A percentile compares a stretch with the other conserved stretches of the same genome.
phyloP scores from a whole-genome alignment of 2,329 filamentous ascomycete genomes.

The Arachnomyces sp. region DNA sequence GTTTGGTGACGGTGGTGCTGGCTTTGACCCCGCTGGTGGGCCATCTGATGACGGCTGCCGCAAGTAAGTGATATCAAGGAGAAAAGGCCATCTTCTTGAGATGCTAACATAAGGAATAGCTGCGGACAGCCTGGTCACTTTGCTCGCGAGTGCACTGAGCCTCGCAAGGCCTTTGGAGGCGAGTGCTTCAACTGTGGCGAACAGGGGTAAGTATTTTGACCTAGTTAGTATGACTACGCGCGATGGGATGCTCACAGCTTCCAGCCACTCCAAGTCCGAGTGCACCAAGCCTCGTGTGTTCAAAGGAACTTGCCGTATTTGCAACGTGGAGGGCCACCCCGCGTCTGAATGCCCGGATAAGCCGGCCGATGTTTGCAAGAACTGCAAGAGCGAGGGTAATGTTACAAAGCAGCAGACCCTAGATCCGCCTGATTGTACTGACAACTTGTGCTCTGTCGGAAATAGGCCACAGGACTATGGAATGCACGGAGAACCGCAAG shows the following conservation, averaged over 20 bases:
- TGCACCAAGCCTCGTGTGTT: slow-evolving; percentile 41
- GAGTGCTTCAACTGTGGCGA: slow-evolving; percentile 41
- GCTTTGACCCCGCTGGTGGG: slow-evolving; percentile 2
- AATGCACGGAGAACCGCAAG: slow-evolving; percentile 38
- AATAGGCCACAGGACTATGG: slow-evolving; percentile 35
- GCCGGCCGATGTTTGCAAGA: slow-evolving; percentile 37
- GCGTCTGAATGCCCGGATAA: slow-evolving; percentile 37
- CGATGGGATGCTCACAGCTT: slow-evolving; percentile 3
- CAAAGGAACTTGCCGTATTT: slow-evolving; percentile 39
- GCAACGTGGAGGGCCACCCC: slow-evolving; percentile 39
- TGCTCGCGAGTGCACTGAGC: slow-evolving; percentile 36
- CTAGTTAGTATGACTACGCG: neutral
- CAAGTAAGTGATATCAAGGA: slow-evolving; percentile 21
- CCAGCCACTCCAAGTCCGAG: slow-evolving; percentile 35
- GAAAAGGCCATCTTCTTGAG: neutral
- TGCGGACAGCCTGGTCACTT: slow-evolving; percentile 32
- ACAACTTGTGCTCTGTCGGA: slow-evolving; percentile 1
- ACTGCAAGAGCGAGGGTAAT: slow-evolving; percentile 40
- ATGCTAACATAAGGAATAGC: slow-evolving; percentile 6
- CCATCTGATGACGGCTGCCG: slow-evolving; percentile 23
- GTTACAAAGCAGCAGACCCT: neutral
- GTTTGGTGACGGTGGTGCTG: slow-evolving; percentile 4
- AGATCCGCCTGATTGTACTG: slow-evolving; percentile 1
- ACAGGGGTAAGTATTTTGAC: slow-evolving; percentile 26
- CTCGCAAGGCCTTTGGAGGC: slow-evolving; percentile 24